Base-by-base conservation (phyloP, 1,139 yeast species). In the Hansenula lynferdii region DNA sequence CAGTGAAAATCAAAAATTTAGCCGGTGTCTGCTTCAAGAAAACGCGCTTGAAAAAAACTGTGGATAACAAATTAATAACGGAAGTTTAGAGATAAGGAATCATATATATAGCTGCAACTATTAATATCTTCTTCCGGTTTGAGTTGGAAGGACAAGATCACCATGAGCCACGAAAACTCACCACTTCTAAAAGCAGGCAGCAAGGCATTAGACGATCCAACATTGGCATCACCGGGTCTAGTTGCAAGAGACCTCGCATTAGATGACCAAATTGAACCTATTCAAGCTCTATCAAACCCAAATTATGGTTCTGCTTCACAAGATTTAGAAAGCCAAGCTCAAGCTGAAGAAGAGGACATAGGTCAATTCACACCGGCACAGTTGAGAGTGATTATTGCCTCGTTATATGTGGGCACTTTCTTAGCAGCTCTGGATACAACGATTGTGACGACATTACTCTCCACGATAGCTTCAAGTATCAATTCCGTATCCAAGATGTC, bases 351-450 rank as follows among this genome's bases (percentile, higher is more conserved):
- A 8, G 30, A 27, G 3, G 30, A 15, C 3, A 28, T 15, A 4
- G 22, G 25, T 8, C 43, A 36, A 8, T 9, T 36, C 17, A 19
- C 32, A 2, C 16, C 25, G 3, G 30, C 42, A 3, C 33, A 48
- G 23, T 26, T 50, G n/a, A 41, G 32, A 15, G 37, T 54, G 2
- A 64, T 68, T 26, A 51, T 66, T 37, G 45, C 51, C 1, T 63
- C 76, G 3, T 55, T 74, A 44, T 70, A 68, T 42, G 54, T 70
- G 33, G 77, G 77, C 4, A 68, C 70, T 1, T 76, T 78, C 49
- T 60, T 80, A 11, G 76, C 81, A 3, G 81, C 87, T 0, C 55
- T 80, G 35, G 86, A 80, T 53, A 68, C 78, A 22, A 80, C 87
- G 0, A 71, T 80, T 29, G 77, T 80, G 22, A 72, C 85, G 0